Evolutionary conservation across 2,329 filamentous ascomycete genomes (phyloP).

Genomic region (Ascocoryne sarcoides): DNA sequence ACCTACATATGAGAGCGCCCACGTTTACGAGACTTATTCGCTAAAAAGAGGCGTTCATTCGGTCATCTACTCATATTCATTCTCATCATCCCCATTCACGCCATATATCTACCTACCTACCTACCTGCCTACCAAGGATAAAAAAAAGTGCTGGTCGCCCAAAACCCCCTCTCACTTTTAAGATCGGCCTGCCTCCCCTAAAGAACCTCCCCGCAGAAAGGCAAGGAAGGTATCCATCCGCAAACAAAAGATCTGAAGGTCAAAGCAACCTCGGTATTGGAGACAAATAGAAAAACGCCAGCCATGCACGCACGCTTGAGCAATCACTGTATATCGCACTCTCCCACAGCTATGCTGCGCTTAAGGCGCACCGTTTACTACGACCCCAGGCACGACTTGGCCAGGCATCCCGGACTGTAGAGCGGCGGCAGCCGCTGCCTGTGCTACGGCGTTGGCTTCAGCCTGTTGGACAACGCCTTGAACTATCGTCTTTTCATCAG

Average conservation of each 20-base stretch:
- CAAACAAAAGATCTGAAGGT: background rate
- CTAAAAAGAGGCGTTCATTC: too few relatives aligned
- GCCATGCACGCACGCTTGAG: conserved; percentile 22
- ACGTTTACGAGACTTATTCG: too few relatives aligned
- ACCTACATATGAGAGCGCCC: too few relatives aligned
- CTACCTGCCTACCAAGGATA: background rate
- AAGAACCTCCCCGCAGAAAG: background rate
- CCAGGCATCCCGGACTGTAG: conserved; percentile 9
- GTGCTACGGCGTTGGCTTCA: conserved; percentile 20
- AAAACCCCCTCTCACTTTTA: conserved; percentile 1
- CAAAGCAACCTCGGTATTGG: background rate
- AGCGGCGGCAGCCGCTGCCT: conserved; percentile 14
- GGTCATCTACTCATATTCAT: background rate
- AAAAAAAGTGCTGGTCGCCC: background rate
- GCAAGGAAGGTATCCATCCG: background rate
- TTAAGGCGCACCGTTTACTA: conserved; percentile 24
- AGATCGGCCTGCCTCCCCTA: background rate
- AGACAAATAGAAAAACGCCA: conserved; percentile 12
- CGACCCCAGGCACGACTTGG: conserved; percentile 13
- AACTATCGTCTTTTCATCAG: conserved; percentile 74
- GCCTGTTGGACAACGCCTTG: conserved; percentile 56
- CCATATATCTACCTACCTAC: conserved; percentile 4
- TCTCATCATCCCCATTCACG: background rate
- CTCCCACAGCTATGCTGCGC: conserved; percentile 5
- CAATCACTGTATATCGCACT: conserved; percentile 14